phyloP scores from a whole-genome alignment of 169 alveolate genomes.

The Cryptosporidium ryanae region DNA sequence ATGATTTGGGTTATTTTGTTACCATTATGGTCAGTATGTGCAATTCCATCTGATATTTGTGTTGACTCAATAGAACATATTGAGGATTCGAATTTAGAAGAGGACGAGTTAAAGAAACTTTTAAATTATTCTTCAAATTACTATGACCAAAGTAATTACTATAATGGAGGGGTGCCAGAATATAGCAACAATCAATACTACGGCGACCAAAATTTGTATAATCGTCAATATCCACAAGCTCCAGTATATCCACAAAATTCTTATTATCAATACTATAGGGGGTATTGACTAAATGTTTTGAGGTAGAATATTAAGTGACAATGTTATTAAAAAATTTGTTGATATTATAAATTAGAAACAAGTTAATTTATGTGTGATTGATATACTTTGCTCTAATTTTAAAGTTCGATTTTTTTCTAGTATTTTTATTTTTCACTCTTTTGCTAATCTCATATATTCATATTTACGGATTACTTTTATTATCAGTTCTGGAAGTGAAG shows the following conservation, averaged over 20 bases:
- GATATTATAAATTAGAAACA: too few relatives aligned
- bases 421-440: too few relatives aligned
- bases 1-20: conserved; percentile 69
- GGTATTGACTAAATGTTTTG: conserved; percentile 14
- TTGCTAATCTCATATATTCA: too few relatives aligned
- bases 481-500: neutral
- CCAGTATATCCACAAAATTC: conserved; percentile 15
- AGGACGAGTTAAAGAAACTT: conserved; percentile 49
- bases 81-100: conserved; percentile 31
- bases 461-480: too few relatives aligned
- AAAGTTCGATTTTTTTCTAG: too few relatives aligned
- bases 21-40: conserved; percentile 73
- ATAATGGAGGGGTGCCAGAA: neutral
- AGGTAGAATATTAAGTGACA: too few relatives aligned
- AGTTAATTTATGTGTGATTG: too few relatives aligned
- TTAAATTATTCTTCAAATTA: conserved; percentile 27
- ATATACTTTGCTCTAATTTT: too few relatives aligned
- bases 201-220: neutral
- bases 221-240: conserved; percentile 22
- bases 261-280: conserved; percentile 63
- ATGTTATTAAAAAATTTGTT: too few relatives aligned
- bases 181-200: conserved; percentile 2
- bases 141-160: neutral
- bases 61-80: conserved; percentile 41
- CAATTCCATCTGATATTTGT: conserved; percentile 64